Base-by-base conservation (phyloP, 108 stramenopile species). In the Mayamaea pseudoterrestris region DNA sequence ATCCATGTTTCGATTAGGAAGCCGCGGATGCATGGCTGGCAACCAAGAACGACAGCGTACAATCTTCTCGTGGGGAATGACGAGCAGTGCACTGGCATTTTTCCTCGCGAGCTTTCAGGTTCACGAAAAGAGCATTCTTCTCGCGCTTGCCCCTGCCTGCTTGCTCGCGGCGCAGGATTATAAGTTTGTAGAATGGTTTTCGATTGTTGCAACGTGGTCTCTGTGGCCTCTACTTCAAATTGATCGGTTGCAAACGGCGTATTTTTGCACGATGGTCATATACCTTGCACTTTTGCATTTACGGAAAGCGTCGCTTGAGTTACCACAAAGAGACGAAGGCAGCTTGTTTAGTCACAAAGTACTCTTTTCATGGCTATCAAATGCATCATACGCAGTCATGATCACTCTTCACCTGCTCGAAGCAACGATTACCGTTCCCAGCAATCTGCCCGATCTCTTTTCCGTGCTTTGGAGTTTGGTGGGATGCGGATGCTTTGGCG, bases 61-160 rank as follows among this genome's bases (percentile, higher is more conserved):
- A 43, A 40, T 60, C 3, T 23, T 78, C 5, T 43, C 83, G 4
- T 65, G 70, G 61, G 80, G 81, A 25, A 61, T 66, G 21, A 69
- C 66, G 20, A 65, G 76, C 35, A 49, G 61, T 35, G 66, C 84
- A 7, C 69, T 96, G 30, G 71, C 89, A 34, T 94, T 96, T 63
- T 96, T 96, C 54, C 66, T 96, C 46, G 91, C 86, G 11, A 88
- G 84, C 21, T 93, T 86, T 66, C 94, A 95, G 65, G 94, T 95
- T 34, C 94, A 96, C 56, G 94, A 96, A 61, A 96, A 96, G 61
- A 80, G 83, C 8, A 80, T 93, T 30, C 69, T 96, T 26, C 55
- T 96, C 49, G 61, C 89, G 8, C 57, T 88, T 26, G 80, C 83
- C 20, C 93, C 93, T 0, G 50, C 78, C n/a, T 55, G 76, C 13